Base-by-base conservation (phyloP, 805 yeast genomes). In the Yarrowia bubula region DNA sequence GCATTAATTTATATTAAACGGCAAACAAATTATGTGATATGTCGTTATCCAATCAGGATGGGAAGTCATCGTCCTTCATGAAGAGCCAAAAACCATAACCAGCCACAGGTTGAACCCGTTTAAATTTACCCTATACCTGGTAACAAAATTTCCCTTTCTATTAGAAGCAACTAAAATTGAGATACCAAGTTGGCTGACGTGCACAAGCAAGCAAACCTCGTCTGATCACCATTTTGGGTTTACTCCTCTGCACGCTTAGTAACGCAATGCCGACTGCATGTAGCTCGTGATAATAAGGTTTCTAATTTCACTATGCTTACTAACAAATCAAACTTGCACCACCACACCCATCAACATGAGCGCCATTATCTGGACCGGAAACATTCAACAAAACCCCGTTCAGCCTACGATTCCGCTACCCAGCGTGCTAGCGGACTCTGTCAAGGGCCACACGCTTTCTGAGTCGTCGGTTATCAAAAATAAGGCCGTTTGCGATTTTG, bases 321-420 rank as follows among this genome's bases (percentile, higher is more conserved):
- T 51, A 51, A 51, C 44, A 43, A 43, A 22, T 37, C 43, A 37
- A 51, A 51, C 43, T 18, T 51, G 43, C 58, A 51, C 43, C 58
- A 55, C 60, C 28, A 8, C 39, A 31, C 15, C 13, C 31, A 31
- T 9, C 35, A 38, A n/a, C 35, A 58, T 58, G 64, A 58, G 51
- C 43, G 64, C 43, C 15, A 44, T 58, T n/a, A 44, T 58, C 43
- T 58, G 64, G 64, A 58, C 64, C 14, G 64, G 64, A 58, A 58
- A 58, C 51, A 58, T 58, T 10, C 64, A 58, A 17, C 51, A 43
- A 31, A 58, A 58, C 43, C 64, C 64, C 5, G 64, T 58, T 32
- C 51, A 33, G 41, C 64, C 64, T 14, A 58, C 50, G 8, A 58
- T 58, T 37, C 51, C 64, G 17, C 50, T 58, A 18, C 51, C 64